These are phyloP conservation scores for Malus orientalis DNA, from an alignment of 306 rosid species.

Conservation along the genomic window DNA sequence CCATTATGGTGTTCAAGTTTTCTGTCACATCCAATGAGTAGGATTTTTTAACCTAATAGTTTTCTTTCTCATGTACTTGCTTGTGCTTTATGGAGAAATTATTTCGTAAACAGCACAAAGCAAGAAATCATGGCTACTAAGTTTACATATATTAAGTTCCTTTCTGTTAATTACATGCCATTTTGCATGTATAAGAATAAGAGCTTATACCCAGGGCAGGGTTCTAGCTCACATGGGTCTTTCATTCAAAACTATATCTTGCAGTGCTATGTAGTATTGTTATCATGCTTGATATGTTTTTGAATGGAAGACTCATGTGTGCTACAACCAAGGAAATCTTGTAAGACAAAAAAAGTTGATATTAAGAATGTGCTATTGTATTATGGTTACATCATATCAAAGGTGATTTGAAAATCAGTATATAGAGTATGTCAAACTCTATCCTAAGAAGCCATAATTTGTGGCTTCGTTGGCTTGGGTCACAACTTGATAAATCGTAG, in stretches of 20 bases:
- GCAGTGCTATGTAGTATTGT: neutral
- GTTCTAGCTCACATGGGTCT: constrained; percentile 3
- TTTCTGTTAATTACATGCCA: neutral
- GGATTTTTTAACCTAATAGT: neutral
- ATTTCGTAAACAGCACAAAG: neutral
- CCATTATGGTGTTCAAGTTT: neutral
- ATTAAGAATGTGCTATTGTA: neutral
- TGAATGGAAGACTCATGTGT: constrained; percentile 5
- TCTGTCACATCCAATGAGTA: neutral
- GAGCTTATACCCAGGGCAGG: neutral
- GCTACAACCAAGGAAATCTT: neutral
- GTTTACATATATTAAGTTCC: neutral
- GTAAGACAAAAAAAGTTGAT: neutral
- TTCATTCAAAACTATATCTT: neutral
- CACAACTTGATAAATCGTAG: neutral
- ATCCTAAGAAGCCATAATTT: neutral
- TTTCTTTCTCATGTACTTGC: neutral
- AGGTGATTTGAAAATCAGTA: neutral
- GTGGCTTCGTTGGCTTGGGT: neutral
- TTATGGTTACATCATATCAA: neutral
- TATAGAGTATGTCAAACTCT: neutral
- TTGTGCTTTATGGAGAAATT: neutral
- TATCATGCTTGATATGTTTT: constrained; percentile 2
- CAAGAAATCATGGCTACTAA: neutral
- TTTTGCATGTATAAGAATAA: neutral